Evolutionary conservation across 768 basidiomycete species (phyloP).

Genomic region (Boletus barrowsii): DNA sequence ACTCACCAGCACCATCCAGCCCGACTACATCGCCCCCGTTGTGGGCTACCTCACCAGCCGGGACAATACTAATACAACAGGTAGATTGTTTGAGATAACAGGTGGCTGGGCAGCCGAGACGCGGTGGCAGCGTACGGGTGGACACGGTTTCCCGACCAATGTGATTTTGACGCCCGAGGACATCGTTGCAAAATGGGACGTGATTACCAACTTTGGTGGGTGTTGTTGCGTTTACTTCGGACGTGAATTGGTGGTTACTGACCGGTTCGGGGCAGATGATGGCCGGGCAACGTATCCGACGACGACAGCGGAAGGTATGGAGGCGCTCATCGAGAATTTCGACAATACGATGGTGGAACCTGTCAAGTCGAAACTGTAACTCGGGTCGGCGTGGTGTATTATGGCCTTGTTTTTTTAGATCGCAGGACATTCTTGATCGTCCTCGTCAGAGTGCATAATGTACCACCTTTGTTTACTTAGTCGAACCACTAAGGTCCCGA

Average conservation of each 20-base stretch:
- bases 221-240: not conserved
- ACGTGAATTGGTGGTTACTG: not conserved
- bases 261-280: constrained; percentile 49
- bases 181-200: constrained; percentile 73
- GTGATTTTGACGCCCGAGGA: constrained; percentile 76
- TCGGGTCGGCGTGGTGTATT: too few relatives aligned
- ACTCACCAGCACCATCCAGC: constrained; percentile 38
- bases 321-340: constrained; percentile 70
- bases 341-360: constrained; percentile 29
- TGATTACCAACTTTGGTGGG: constrained; percentile 82
- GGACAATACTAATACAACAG: constrained; percentile 71
- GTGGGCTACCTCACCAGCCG: constrained; percentile 88
- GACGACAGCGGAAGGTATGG: constrained; percentile 70
- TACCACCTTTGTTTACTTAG: too few relatives aligned
- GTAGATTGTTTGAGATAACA: constrained; percentile 77
- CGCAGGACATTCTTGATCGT: too few relatives aligned
- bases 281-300: constrained; percentile 80
- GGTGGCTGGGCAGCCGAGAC: constrained; percentile 93
- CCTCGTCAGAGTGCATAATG: not conserved
- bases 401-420: not conserved
- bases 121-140: constrained; percentile 89
- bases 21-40: constrained; percentile 89
- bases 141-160: constrained; percentile 83
- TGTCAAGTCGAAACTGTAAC: constrained; percentile 55
- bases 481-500: too few relatives aligned